These are phyloP conservation scores for Rubia peregrina DNA, from an alignment of 305 asterid genomes.

Conservation along the genomic window DNA sequence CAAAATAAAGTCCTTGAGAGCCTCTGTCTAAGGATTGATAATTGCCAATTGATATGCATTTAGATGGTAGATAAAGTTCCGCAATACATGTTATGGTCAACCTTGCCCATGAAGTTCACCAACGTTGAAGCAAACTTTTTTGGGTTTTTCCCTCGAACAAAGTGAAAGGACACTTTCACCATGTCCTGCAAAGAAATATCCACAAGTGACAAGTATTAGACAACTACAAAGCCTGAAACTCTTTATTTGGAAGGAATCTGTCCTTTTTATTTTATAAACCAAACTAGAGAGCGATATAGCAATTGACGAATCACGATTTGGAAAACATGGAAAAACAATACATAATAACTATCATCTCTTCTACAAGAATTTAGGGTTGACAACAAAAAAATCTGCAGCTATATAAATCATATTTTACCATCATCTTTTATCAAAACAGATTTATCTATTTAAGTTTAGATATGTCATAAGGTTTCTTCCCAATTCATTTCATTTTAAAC, in stretches of 20 bases:
- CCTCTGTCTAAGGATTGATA: not conserved
- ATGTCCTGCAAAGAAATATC: conserved; percentile 54
- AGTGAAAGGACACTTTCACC: conserved; percentile 81
- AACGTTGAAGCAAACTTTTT: conserved; percentile 78
- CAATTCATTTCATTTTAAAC: not conserved
- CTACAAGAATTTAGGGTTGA: not conserved
- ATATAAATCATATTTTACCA: not conserved
- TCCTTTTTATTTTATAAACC: not conserved
- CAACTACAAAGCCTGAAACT: not conserved
- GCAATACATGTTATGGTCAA: conserved; percentile 18
- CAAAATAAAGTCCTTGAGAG: not conserved
- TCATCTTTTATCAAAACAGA: not conserved
- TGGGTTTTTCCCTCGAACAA: conserved; percentile 73
- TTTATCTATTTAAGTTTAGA: not conserved
- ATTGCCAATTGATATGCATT: conserved; percentile 2
- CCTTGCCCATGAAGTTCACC: conserved; percentile 91
- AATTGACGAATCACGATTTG: not conserved
- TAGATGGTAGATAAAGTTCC: not conserved
- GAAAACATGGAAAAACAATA: not conserved
- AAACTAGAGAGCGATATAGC: not conserved
- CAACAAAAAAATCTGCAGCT: not conserved
- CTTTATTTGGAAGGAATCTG: not conserved
- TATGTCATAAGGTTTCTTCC: not conserved
- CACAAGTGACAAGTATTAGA: not conserved
- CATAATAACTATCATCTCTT: not conserved